Conservation (phyloP, 148 eudicot genomes). For the Rhododendron molle region DNA sequence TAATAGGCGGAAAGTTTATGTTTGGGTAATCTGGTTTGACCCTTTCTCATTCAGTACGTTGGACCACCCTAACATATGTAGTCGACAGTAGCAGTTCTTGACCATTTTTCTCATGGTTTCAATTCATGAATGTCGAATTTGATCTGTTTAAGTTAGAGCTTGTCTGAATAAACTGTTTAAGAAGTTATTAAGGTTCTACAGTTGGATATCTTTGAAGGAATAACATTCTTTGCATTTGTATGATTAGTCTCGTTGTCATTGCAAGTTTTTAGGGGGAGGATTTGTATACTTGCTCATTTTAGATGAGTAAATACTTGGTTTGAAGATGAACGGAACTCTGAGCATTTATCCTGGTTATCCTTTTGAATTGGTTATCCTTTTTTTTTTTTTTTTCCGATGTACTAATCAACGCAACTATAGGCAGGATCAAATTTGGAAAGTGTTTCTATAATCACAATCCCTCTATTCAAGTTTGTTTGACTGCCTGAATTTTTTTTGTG, state of each 20-base stretch:
- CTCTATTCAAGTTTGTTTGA: background rate
- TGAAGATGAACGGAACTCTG: background rate
- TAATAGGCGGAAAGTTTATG: background rate
- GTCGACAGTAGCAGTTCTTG: background rate
- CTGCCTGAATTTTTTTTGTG: background rate
- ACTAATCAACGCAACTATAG: background rate
- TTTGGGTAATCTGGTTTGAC: background rate
- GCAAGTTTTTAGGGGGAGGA: background rate
- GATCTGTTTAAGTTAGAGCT: background rate
- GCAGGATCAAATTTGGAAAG: background rate
- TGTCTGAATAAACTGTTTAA: background rate
- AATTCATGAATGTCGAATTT: background rate
- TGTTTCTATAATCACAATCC: background rate
- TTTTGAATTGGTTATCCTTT: slow-evolving; percentile 1
- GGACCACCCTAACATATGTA: background rate
- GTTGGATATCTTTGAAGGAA: background rate
- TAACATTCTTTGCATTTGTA: background rate
- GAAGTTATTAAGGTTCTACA: background rate
- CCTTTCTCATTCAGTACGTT: background rate
- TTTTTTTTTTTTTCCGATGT: background rate
- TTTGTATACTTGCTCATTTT: background rate
- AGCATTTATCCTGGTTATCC: background rate
- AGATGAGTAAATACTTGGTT: background rate
- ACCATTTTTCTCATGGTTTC: background rate
- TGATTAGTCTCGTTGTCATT: background rate